These are phyloP conservation scores for Colletotrichum higginsianum DNA, from an alignment of 2,329 filamentous ascomycete genomes.

Conservation along the genomic window DNA sequence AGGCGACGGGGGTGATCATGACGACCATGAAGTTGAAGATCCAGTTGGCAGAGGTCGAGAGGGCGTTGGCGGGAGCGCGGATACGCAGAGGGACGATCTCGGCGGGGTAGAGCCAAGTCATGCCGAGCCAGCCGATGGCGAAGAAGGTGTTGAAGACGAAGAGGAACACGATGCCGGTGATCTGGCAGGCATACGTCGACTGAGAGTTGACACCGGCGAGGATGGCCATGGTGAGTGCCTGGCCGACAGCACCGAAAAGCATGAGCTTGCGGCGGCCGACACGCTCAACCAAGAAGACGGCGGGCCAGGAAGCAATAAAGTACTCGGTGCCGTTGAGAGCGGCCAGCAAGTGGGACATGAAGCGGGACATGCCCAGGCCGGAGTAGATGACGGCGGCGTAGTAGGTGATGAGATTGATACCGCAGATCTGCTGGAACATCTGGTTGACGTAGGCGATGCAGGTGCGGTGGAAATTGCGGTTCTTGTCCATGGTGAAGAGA, in stretches of 20 bases:
- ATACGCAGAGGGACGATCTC: slow-evolving; percentile 74
- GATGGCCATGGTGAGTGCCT: slow-evolving; percentile 77
- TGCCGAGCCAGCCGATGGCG: slow-evolving; percentile 71
- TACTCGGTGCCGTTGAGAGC: slow-evolving; percentile 67
- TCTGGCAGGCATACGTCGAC: slow-evolving; percentile 46
- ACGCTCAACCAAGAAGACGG: slow-evolving; percentile 74
- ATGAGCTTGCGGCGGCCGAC: slow-evolving; percentile 80
- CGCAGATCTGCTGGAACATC: slow-evolving; percentile 63
- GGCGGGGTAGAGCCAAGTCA: slow-evolving; percentile 74
- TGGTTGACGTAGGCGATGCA: slow-evolving; percentile 70
- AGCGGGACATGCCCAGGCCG: slow-evolving; percentile 64
- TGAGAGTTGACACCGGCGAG: slow-evolving; percentile 61
- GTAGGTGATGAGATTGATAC: slow-evolving; percentile 51
- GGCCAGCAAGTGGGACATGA: slow-evolving; percentile 71
- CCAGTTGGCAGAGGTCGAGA: slow-evolving; percentile 70
- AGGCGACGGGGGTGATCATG: slow-evolving; percentile 73
- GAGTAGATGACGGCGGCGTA: slow-evolving; percentile 49
- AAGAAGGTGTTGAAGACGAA: slow-evolving; percentile 77
- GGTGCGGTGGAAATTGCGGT: slow-evolving; percentile 70
- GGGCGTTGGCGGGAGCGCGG: slow-evolving; percentile 72
- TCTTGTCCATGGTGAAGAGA: slow-evolving; percentile 71
- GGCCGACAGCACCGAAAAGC: slow-evolving; percentile 77
- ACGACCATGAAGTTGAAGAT: slow-evolving; percentile 76
- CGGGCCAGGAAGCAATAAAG: slow-evolving; percentile 69
- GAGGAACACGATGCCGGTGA: slow-evolving; percentile 62